Conservation (phyloP, 805 yeast species). For the Candida maesae region DNA sequence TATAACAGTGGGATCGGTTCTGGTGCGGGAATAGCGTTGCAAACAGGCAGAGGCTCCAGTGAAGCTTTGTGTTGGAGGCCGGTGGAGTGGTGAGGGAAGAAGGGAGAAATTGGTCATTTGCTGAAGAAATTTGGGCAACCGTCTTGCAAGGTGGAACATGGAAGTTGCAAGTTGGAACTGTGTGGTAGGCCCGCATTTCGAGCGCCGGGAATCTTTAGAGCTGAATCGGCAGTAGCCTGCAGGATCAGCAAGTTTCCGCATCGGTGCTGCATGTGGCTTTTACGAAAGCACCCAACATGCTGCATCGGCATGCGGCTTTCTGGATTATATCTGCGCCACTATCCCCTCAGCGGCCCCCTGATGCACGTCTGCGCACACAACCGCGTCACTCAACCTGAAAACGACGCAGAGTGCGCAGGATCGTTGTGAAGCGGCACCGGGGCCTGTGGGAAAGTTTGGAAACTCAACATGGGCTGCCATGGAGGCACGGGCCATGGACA, state of each 20-base stretch:
- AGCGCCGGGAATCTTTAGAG: constrained; percentile 9
- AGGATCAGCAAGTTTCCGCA: constrained; percentile 2
- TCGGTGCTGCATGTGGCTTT: not conserved
- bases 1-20: no score
- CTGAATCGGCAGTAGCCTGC: constrained; percentile 4
- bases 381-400: not conserved
- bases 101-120: constrained; percentile 1
- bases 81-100: not conserved
- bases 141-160: no score
- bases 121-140: constrained; percentile 5
- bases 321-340: not conserved
- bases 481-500: no score
- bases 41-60: no score
- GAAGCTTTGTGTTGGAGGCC: not conserved
- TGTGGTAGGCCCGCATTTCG: constrained; percentile 7
- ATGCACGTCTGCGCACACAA: not conserved
- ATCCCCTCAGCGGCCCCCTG: not conserved
- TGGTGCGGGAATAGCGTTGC: no score
- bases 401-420: not conserved
- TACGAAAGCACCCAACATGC: not conserved
- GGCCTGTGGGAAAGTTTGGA: no score
- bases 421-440: no score
- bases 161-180: not conserved
- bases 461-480: no score
- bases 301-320: not conserved